phyloP scores from a whole-genome alignment of 305 asterid species.

The Fraxinus dipetala region DNA sequence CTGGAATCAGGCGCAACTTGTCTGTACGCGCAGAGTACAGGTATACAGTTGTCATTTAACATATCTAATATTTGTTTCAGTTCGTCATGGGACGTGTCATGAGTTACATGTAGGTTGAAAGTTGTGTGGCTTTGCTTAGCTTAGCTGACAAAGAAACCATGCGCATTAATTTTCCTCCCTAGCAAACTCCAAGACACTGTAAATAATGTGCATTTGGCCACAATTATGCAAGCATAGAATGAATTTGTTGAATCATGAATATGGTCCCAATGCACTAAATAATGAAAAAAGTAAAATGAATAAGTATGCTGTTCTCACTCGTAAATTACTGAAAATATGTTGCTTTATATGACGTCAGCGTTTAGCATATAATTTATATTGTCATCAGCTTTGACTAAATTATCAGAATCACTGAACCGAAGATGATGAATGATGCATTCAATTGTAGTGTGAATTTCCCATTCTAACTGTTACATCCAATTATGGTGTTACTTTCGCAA shows the following conservation, averaged over 20 bases:
- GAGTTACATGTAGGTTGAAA: background rate
- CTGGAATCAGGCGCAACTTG: constrained; percentile 32
- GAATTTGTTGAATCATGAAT: background rate
- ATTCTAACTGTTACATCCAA: background rate
- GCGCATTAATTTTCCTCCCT: background rate
- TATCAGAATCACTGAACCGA: background rate
- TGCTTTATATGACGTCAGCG: background rate
- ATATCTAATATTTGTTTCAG: background rate
- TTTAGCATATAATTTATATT: background rate
- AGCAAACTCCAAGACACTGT: background rate
- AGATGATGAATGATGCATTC: constrained; percentile 7
- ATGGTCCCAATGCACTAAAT: background rate
- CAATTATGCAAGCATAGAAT: background rate
- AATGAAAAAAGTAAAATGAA: background rate
- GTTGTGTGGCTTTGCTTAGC: background rate
- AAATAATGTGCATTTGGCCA: background rate
- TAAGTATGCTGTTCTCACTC: background rate
- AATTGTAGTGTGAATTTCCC: background rate
- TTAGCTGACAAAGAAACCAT: background rate
- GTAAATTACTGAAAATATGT: background rate
- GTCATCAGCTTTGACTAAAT: background rate
- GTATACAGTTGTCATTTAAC: constrained; percentile 28
- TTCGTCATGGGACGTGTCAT: background rate
- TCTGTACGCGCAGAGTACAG: constrained; percentile 49
- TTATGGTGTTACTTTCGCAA: background rate